Evolutionary conservation across 208 protist species (phyloP).

Genomic region (Trypanosomatidae sp.): DNA sequence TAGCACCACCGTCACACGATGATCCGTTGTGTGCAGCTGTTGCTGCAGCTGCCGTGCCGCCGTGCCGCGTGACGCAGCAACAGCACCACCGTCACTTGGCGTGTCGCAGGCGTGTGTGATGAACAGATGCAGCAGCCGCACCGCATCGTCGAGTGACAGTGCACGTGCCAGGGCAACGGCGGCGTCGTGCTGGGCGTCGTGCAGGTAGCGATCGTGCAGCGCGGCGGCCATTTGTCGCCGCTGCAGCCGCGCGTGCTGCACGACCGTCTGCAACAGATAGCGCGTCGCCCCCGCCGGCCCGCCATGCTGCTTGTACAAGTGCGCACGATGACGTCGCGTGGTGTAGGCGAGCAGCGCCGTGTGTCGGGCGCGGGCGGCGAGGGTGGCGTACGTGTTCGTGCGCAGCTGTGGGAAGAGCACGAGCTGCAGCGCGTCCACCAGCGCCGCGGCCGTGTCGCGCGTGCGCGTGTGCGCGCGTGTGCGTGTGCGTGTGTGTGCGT

Average conservation of each 20-base stretch:
- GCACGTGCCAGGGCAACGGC: constrained; percentile 11
- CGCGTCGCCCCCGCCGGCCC: constrained; percentile 7
- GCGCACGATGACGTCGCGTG: constrained; percentile 37
- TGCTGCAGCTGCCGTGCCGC: no score
- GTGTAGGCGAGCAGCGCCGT: constrained; percentile 58
- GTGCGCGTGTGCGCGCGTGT: no score
- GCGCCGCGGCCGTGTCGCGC: constrained; percentile 4
- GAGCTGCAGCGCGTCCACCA: constrained; percentile 28
- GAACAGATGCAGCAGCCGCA: constrained; percentile 27
- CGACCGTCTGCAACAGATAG: constrained; percentile 36
- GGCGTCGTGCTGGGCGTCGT: constrained; percentile 13
- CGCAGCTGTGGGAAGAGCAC: constrained; percentile 62
- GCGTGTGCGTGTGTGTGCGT: no score
- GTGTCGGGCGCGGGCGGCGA: constrained; percentile 37
- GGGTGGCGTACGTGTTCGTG: constrained; percentile 34
- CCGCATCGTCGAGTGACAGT: constrained; percentile 15
- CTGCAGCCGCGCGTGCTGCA: constrained; percentile 50
- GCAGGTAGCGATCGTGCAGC: constrained; percentile 31
- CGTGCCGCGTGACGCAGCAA: no score
- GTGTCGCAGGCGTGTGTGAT: background rate
- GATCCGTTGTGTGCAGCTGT: constrained; percentile 5
- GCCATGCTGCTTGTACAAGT: constrained; percentile 25
- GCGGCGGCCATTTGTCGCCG: constrained; percentile 52
- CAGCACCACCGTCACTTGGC: no score
- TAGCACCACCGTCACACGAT: constrained; percentile 22